Base-by-base conservation (phyloP, 108 stramenopile genomes). In the Parietichytrium sp. region DNA sequence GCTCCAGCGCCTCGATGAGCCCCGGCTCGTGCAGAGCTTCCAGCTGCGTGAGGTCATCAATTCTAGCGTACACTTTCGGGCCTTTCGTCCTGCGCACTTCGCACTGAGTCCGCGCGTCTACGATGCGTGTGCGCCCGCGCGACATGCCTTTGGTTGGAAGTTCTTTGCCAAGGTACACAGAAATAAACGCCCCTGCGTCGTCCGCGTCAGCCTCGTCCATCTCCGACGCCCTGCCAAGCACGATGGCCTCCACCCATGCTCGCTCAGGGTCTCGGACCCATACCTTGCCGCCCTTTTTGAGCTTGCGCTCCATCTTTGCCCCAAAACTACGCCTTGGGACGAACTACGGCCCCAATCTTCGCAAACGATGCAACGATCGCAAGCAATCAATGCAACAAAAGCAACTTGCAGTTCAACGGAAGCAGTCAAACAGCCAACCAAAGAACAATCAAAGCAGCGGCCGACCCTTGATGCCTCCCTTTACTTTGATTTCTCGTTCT, bases 11-110 rank as follows among this genome's bases (percentile, higher is more conserved):
- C 42, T 72, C 61, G 3, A 72, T 33, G 13, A 72, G 33, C 0
- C 61, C 61, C 13, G 61, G 61, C 42, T 72, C 61, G 61, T 72
- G 61, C 10, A 72, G 61, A n/a, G 61, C 45, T n/a, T 72, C 61
- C 38, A 72, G 36, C 23, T 33, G 45, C 33, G 61, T 72, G 61
- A 72, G 61, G 42, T 72, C 61, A n/a, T 72, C 61, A 8, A 72
- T 42, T 45, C 45, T 10, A 42, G 20, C 25, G 61, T 72, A 72
- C 16, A 72, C 61, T 42, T 72, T 72, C n/a, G 61, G 38, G 33
- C 38, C 36, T 42, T 72, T 72, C 38, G 61, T 45, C 29, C 61
- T 31, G 3, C 61, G 61, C 10, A 72, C 61, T 42, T 72, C 61
- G 61, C 61, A 72, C 61, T 72, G 38, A 8, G 45, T n/a, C 25